A percentile compares a stretch with the other conserved stretches of the same genome.
Conservation (phyloP, 495 filamentous ascomycete genomes). For the Penicillium egyptiacum region DNA sequence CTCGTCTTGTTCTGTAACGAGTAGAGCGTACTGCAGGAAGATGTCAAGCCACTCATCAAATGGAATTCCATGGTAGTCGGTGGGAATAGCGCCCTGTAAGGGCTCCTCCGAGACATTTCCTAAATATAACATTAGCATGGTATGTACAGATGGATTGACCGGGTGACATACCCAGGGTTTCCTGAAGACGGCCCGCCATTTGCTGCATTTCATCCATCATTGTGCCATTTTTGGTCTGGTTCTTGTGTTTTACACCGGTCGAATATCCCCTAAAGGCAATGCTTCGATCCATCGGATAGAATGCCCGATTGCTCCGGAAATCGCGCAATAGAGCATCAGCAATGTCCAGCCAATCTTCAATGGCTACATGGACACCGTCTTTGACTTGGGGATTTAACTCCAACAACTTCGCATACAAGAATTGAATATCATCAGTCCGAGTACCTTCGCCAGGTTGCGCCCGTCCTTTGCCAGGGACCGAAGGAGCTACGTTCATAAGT, state of each 20-base stretch:
- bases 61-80: constrained; percentile 71
- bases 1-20: constrained; percentile 60
- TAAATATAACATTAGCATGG: constrained; percentile 17
- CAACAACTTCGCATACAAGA: constrained; percentile 56
- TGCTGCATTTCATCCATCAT: constrained; percentile 62
- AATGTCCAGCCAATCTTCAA: constrained; percentile 68
- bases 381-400: constrained; percentile 52
- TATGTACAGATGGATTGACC: not conserved
- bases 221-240: constrained; percentile 26
- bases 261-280: constrained; percentile 67
- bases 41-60: constrained; percentile 86
- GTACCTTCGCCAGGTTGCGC: constrained; percentile 40
- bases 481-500: constrained; percentile 23
- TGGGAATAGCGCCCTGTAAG: constrained; percentile 46
- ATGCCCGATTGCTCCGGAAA: constrained; percentile 71
- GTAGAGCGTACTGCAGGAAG: constrained; percentile 82
- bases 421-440: constrained; percentile 52
- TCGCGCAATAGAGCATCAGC: constrained; percentile 74
- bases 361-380: constrained; percentile 53
- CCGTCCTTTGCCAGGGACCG: constrained; percentile 18
- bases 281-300: constrained; percentile 74
- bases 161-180: constrained; percentile 50
- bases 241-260: constrained; percentile 46
- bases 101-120: constrained; percentile 30
- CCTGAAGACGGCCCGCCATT: constrained; percentile 64